Conservation (phyloP, 1,139 yeast genomes). For the Magnusiomyces clavatus region DNA sequence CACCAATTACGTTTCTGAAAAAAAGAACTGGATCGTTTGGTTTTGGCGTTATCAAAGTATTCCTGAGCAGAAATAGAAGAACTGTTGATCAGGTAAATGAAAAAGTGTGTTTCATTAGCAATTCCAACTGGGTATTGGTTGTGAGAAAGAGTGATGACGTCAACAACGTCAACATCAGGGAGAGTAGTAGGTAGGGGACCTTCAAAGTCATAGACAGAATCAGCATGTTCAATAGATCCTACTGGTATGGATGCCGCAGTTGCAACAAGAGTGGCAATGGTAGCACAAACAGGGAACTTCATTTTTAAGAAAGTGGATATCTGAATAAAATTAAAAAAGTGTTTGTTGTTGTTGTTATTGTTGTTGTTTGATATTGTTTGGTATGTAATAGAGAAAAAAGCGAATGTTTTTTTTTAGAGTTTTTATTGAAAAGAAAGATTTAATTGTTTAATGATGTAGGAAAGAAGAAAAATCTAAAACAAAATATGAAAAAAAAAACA, state of each 20-base stretch:
- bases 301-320: not conserved
- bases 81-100: not conserved
- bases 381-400: no score
- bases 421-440: no score
- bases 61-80: not conserved
- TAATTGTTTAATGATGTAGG: no score
- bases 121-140: not conserved
- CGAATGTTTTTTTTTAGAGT: no score
- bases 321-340: no score
- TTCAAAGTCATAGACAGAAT: not conserved
- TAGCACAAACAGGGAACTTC: conserved; percentile 7
- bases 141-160: not conserved
- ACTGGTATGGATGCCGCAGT: conserved; percentile 7
- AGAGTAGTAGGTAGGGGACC: conserved; percentile 3
- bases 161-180: not conserved
- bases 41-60: not conserved
- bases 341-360: no score
- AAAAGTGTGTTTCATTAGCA: not conserved
- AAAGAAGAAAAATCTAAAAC: no score
- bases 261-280: conserved; percentile 12
- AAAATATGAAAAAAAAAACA: no score
- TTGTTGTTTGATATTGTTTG: no score
- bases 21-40: not conserved
- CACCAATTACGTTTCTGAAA: not conserved
- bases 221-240: not conserved